Conservation (phyloP, 1,284 basidiomycete genomes). For the Naganishia albida region DNA sequence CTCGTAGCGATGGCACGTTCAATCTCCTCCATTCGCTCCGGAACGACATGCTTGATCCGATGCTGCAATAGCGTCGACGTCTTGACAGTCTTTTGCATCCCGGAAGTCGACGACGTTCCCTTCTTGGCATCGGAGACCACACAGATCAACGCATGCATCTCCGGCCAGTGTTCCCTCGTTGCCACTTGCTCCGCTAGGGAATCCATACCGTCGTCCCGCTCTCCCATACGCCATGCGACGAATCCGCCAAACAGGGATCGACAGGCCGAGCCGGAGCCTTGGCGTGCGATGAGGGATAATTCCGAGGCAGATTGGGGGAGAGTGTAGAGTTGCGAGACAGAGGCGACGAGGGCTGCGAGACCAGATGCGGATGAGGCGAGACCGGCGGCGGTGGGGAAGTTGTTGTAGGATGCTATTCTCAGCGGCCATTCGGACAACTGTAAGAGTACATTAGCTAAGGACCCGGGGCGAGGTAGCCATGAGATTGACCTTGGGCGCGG, state of each 20-base stretch:
- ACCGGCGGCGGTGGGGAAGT: constrained; percentile 98
- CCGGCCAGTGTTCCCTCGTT: constrained; percentile 84
- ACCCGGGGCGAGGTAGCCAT: neutral
- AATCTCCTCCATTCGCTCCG: constrained; percentile 80
- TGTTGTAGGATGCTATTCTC: constrained; percentile 93
- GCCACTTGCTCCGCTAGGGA: constrained; percentile 87
- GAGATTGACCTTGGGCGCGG: constrained; percentile 64
- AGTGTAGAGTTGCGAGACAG: constrained; percentile 81
- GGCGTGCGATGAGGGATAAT: constrained; percentile 91
- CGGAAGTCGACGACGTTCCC: constrained; percentile 88
- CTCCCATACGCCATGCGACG: constrained; percentile 91
- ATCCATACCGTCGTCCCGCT: constrained; percentile 70
- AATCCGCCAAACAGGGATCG: constrained; percentile 96
- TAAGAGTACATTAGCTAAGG: neutral
- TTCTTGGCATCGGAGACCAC: constrained; percentile 97
- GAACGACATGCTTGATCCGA: constrained; percentile 84
- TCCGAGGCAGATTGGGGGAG: constrained; percentile 69
- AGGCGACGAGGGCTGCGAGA: constrained; percentile 90
- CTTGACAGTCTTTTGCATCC: constrained; percentile 96
- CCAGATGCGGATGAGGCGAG: constrained; percentile 96
- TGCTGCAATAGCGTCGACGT: constrained; percentile 87
- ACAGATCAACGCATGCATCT: constrained; percentile 95
- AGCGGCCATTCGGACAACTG: constrained; percentile 73
- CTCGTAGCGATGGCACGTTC: constrained; percentile 71
- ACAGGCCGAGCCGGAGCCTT: constrained; percentile 96